phyloP scores from a whole-genome alignment of 208 protist species.

The Crithidia sp. region DNA sequence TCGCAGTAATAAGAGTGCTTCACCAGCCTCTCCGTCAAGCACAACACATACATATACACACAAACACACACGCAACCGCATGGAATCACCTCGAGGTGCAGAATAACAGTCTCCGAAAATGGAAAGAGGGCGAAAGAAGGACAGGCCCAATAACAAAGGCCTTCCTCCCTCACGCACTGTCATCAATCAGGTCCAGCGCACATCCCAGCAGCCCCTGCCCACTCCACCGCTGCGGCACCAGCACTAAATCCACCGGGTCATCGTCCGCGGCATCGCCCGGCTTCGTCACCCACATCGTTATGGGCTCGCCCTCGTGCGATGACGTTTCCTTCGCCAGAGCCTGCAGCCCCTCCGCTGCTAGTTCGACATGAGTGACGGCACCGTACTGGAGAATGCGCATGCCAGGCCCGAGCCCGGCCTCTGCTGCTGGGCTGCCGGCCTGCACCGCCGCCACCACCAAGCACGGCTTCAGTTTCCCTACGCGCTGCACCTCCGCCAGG shows the following conservation, averaged over 20 bases:
- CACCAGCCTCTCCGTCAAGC: too few relatives aligned
- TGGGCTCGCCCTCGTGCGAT: constrained; percentile 44
- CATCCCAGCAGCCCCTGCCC: constrained; percentile 82
- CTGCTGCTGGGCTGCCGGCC: constrained; percentile 53
- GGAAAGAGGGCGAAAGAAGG: background rate
- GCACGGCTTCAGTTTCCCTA: constrained; percentile 42
- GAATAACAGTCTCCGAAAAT: background rate
- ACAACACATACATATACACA: background rate
- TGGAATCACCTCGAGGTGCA: too few relatives aligned
- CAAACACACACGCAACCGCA: background rate
- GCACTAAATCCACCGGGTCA: constrained; percentile 44
- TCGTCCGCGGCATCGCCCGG: constrained; percentile 19
- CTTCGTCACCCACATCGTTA: constrained; percentile 74
- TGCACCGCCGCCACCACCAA: constrained; percentile 52
- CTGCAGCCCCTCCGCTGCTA: constrained; percentile 34
- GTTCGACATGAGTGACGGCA: constrained; percentile 41
- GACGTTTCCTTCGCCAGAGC: constrained; percentile 48
- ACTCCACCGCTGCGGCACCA: constrained; percentile 71
- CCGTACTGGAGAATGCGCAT: constrained; percentile 72
- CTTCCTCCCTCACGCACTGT: background rate
- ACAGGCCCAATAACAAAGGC: constrained; percentile 7
- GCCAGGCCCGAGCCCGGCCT: constrained; percentile 54
- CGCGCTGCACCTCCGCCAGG: constrained; percentile 40
- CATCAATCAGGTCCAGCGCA: constrained; percentile 54
- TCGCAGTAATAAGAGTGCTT: too few relatives aligned